phyloP scores from a whole-genome alignment of 352 stramenopile genomes.

The Discostella stelligera region DNA sequence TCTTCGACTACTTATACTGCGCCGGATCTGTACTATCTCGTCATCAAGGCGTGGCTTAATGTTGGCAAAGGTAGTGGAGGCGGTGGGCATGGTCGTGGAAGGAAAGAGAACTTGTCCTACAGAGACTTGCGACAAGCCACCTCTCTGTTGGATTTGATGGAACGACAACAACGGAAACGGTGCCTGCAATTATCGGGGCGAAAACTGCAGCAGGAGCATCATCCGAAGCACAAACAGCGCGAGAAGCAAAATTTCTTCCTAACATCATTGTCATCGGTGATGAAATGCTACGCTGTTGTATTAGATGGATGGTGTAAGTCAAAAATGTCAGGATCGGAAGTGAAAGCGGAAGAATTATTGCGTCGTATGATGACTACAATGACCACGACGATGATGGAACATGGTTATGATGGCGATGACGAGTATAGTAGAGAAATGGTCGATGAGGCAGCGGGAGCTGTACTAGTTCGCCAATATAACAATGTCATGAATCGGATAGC shows the following conservation, averaged over 20 bases:
- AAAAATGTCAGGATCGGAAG: constrained; percentile 13
- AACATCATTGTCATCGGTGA: not conserved
- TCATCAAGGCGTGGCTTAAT: constrained; percentile 36
- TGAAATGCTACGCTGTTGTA: constrained; percentile 31
- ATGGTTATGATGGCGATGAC: not conserved
- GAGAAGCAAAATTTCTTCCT: not conserved
- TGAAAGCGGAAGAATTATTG: constrained; percentile 35
- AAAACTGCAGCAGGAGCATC: not conserved
- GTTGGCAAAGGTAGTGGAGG: not conserved
- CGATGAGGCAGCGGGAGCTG: not conserved
- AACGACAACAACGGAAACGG: constrained; percentile 13
- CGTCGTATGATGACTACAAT: constrained; percentile 16
- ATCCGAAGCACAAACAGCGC: constrained; percentile 2
- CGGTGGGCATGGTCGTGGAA: not conserved
- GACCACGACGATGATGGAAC: not conserved
- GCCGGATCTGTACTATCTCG: constrained; percentile 38
- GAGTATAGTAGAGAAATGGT: not conserved
- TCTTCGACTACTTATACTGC: constrained; percentile 1
- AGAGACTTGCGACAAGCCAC: constrained; percentile 19
- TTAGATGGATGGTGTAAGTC: constrained; percentile 42
- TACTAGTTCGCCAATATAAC: constrained; percentile 38
- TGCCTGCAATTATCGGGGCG: not conserved
- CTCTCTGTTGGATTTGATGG: constrained; percentile 38
- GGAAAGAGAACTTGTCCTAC: not conserved
- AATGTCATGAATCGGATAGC: constrained; percentile 50